Percentiles rank a stretch among this genome's conserved stretches.
These are phyloP conservation scores for Yarrowia osloensis DNA, from an alignment of 805 yeast species.

Conservation along the genomic window DNA sequence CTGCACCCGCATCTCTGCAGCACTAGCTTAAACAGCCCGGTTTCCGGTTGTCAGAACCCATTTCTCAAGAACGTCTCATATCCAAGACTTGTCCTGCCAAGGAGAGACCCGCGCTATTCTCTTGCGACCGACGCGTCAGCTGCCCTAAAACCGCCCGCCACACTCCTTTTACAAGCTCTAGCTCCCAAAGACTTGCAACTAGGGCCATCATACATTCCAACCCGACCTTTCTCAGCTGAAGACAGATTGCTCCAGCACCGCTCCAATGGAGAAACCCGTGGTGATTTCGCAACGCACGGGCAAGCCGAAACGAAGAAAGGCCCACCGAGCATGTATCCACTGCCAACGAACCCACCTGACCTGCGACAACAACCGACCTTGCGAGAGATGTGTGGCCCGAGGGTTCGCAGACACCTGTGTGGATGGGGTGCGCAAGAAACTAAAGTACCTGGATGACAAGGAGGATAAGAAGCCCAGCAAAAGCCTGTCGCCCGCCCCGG, in stretches of 20 bases:
- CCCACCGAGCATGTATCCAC: constrained; percentile 84
- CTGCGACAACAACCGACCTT: constrained; percentile 81
- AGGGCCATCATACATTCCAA: neutral
- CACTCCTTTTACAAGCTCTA: neutral
- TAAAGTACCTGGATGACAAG: constrained; percentile 69
- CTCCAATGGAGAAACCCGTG: constrained; percentile 21
- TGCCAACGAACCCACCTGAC: constrained; percentile 92
- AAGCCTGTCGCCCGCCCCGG: neutral
- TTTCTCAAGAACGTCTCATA: constrained; percentile 1
- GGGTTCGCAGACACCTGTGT: constrained; percentile 71
- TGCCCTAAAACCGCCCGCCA: neutral
- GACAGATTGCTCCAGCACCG: neutral
- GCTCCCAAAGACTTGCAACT: neutral
- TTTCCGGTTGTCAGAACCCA: constrained; percentile 15
- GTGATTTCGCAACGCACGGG: constrained; percentile 43
- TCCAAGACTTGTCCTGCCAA: neutral
- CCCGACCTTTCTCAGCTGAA: neutral
- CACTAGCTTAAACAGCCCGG: constrained; percentile 30
- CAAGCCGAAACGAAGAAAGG: constrained; percentile 58
- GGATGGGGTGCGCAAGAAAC: constrained; percentile 86
- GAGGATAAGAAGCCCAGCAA: constrained; percentile 14
- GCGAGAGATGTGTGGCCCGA: constrained; percentile 71
- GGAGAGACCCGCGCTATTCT: neutral
- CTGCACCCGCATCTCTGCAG: constrained; percentile 28
- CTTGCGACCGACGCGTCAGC: constrained; percentile 6